Evolutionary conservation across 1,284 basidiomycete species (phyloP).

Genomic region (Waitea zeae): DNA sequence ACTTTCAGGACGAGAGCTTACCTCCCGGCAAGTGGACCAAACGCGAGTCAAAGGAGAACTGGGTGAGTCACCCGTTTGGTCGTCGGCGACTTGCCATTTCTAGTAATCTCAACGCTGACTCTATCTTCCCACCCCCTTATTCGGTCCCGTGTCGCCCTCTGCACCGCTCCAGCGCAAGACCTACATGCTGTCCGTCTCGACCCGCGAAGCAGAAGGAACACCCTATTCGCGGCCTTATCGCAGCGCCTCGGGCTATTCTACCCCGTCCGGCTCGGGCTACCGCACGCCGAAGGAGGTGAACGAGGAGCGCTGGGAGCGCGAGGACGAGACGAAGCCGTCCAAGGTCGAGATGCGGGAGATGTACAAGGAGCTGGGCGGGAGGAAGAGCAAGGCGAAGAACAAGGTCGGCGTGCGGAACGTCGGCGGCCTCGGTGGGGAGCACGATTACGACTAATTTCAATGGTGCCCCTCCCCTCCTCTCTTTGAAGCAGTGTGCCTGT

Average conservation of each 20-base stretch:
- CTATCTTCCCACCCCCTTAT: too few relatives aligned
- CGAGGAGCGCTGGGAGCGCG: slow-evolving; percentile 55
- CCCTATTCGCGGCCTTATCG: slow-evolving; percentile 20
- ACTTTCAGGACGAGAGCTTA: slow-evolving; percentile 58
- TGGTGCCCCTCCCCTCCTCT: too few relatives aligned
- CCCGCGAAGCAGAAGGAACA: slow-evolving; percentile 24
- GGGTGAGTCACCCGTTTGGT: slow-evolving; percentile 28
- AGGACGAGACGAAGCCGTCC: slow-evolving; percentile 39
- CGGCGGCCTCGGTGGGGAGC: slow-evolving; percentile 10
- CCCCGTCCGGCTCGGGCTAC: slow-evolving; percentile 45
- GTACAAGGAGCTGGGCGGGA: slow-evolving; percentile 78
- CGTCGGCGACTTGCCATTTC: background rate
- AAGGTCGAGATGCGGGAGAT: slow-evolving; percentile 75
- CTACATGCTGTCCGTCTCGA: slow-evolving; percentile 29
- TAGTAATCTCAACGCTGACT: too few relatives aligned
- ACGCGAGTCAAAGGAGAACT: slow-evolving; percentile 71
- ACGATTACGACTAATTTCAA: too few relatives aligned
- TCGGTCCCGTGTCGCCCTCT: slow-evolving; percentile 2
- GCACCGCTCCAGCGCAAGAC: slow-evolving; percentile 30
- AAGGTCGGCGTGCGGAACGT: slow-evolving; percentile 20
- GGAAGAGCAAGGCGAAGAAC: slow-evolving; percentile 48
- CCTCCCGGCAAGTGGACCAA: slow-evolving; percentile 77
- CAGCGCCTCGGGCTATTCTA: slow-evolving; percentile 25
- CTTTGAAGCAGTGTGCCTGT: too few relatives aligned
- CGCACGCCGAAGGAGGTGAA: slow-evolving; percentile 63